Conservation (phyloP, 192 early-diverging fungal species). For the Podila verticillata region DNA sequence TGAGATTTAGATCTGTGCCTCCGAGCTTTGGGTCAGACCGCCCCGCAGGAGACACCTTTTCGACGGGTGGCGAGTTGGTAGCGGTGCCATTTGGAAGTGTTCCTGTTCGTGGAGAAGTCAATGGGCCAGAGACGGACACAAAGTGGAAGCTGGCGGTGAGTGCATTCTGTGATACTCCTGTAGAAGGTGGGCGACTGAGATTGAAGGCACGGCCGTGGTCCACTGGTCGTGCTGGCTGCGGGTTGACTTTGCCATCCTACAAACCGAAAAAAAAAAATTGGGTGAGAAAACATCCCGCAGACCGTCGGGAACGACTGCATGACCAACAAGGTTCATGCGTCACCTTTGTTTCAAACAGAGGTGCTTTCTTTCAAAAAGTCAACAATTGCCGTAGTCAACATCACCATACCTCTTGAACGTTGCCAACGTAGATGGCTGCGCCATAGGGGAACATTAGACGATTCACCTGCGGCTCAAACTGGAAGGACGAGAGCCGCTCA, state of each 20-base stretch:
- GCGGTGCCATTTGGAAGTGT: neutral
- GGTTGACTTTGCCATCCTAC: conserved; percentile 41
- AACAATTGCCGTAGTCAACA: neutral
- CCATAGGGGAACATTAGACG: conserved; percentile 46
- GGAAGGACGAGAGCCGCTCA: conserved; percentile 36
- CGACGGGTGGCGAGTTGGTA: conserved; percentile 11
- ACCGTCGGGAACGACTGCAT: too few relatives aligned
- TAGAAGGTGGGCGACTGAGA: conserved; percentile 9
- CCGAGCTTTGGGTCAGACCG: conserved; percentile 68
- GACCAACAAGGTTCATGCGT: too few relatives aligned
- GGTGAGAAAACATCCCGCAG: neutral
- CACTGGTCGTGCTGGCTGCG: conserved; percentile 15
- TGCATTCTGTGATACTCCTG: conserved; percentile 24
- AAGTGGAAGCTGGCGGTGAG: conserved; percentile 31
- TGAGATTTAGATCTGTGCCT: conserved; percentile 54
- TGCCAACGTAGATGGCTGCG: conserved; percentile 25
- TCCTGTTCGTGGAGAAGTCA: conserved; percentile 25
- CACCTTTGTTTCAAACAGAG: too few relatives aligned
- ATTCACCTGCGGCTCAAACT: conserved; percentile 38
- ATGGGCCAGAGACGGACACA: conserved; percentile 40
- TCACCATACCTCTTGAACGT: conserved; percentile 27
- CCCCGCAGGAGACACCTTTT: conserved; percentile 19
- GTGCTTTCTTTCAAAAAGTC: neutral
- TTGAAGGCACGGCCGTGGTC: neutral
- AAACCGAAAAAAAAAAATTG: neutral